These are phyloP conservation scores for Wickerhamomyces bovis DNA, from an alignment of 805 yeast species.

Conservation along the genomic window DNA sequence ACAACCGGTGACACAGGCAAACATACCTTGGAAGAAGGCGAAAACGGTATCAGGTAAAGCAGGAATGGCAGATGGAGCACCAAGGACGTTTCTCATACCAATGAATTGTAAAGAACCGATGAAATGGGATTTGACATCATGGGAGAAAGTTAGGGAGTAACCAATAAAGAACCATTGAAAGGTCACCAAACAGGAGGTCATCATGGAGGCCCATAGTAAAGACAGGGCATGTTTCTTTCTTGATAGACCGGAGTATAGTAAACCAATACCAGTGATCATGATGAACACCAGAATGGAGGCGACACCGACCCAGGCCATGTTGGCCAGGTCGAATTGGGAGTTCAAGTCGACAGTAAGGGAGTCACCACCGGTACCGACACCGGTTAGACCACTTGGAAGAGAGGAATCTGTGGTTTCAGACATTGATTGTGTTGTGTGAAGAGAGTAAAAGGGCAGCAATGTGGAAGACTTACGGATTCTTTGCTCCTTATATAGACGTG, in stretches of 20 bases:
- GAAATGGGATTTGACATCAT: constrained; percentile 52
- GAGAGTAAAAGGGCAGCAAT: not conserved
- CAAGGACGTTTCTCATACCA: constrained; percentile 74
- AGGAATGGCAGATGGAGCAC: constrained; percentile 64
- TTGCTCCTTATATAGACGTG: not conserved
- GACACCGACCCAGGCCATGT: constrained; percentile 81
- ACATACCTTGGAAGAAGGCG: constrained; percentile 94
- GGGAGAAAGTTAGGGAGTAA: constrained; percentile 81
- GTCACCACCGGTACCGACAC: constrained; percentile 74
- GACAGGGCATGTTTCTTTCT: constrained; percentile 96
- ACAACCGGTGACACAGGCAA: constrained; percentile 88
- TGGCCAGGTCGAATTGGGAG: constrained; percentile 60
- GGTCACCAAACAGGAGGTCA: constrained; percentile 74
- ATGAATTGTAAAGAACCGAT: constrained; percentile 80
- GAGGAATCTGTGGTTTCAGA: not conserved
- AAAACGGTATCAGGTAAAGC: constrained; percentile 85
- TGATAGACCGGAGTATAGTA: constrained; percentile 87
- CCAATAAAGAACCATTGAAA: constrained; percentile 99
- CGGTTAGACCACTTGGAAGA: constrained; percentile 37
- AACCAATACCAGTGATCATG: constrained; percentile 94
- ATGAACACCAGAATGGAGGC: constrained; percentile 85
- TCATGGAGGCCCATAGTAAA: constrained; percentile 87
- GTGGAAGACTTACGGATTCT: not conserved
- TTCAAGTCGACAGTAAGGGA: constrained; percentile 69
- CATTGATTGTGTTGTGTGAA: not conserved